Conservation (phyloP, 2,329 filamentous ascomycete genomes). For the Colletotrichum sp. region DNA sequence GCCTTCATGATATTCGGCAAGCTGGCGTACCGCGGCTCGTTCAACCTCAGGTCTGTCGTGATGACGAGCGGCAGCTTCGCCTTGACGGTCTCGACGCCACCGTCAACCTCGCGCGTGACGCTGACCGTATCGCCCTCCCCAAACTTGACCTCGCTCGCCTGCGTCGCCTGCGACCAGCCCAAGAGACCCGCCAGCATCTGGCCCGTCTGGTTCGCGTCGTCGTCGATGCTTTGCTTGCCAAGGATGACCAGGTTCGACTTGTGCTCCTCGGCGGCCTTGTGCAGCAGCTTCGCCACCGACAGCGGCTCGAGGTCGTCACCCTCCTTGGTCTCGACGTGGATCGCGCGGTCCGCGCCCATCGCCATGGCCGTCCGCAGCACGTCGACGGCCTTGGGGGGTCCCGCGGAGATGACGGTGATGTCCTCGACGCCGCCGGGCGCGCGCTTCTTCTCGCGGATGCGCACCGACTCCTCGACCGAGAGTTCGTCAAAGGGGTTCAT, state of each 20-base stretch:
- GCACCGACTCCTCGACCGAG: conserved; percentile 94
- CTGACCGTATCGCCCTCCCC: conserved; percentile 71
- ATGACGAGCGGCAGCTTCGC: conserved; percentile 90
- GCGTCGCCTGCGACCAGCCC: conserved; percentile 93
- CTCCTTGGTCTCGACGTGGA: conserved; percentile 84
- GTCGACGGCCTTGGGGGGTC: conserved; percentile 86
- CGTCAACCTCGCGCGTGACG: conserved; percentile 93
- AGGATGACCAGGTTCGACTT: conserved; percentile 90
- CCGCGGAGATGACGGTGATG: conserved; percentile 88
- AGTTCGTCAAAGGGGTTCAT: conserved; percentile 99
- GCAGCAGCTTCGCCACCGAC: conserved; percentile 88
- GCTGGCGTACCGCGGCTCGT: conserved; percentile 93
- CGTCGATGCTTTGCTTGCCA: conserved; percentile 98
- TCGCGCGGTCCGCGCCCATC: conserved; percentile 92
- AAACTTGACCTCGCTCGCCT: conserved; percentile 85
- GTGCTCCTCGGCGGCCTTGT: conserved; percentile 80
- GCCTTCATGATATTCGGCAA: conserved; percentile 99
- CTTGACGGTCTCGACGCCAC: conserved; percentile 87
- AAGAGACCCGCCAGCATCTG: conserved; percentile 96
- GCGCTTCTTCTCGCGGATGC: conserved; percentile 85
- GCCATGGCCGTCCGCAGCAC: conserved; percentile 96
- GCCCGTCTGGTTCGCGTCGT: conserved; percentile 93
- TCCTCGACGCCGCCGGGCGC: conserved; percentile 81
- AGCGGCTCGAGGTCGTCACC: conserved; percentile 84
- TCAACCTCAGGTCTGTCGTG: conserved; percentile 92